These are phyloP conservation scores for Metschnikowia cerradonensis DNA, from an alignment of 805 yeast genomes.

Conservation along the genomic window DNA sequence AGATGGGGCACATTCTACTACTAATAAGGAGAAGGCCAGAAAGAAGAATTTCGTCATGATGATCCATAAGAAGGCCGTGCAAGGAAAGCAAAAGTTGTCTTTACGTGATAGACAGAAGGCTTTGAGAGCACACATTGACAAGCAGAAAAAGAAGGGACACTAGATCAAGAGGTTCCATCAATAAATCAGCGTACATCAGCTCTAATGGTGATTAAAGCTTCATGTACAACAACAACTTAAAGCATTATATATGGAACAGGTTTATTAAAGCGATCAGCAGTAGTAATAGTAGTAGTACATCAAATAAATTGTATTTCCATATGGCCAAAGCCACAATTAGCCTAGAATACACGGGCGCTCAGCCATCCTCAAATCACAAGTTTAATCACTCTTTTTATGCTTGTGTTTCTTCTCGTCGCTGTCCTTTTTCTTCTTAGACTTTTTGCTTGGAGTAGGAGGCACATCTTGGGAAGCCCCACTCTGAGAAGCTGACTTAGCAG, in stretches of 20 bases:
- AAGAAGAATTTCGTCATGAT: constrained; percentile 99
- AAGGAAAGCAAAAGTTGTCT: constrained; percentile 88
- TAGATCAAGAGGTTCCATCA: constrained; percentile 19
- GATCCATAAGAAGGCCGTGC: constrained; percentile 92
- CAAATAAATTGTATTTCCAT: constrained; percentile 13
- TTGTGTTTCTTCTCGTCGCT: constrained; percentile 11
- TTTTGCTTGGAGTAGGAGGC: constrained; percentile 12
- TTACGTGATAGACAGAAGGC: constrained; percentile 87
- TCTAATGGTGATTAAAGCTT: background rate
- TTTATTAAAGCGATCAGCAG: constrained; percentile 1
- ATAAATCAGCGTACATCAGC: background rate
- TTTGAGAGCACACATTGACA: constrained; percentile 77
- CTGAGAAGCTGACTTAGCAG: background rate
- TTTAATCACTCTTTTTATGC: constrained; percentile 18
- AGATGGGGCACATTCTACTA: constrained; percentile 77
- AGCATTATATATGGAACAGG: constrained; percentile 9
- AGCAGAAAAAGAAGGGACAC: constrained; percentile 85
- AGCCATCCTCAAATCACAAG: background rate
- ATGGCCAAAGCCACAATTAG: background rate
- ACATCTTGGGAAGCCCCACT: background rate
- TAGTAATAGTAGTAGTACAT: constrained; percentile 12
- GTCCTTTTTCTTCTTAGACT: constrained; percentile 18
- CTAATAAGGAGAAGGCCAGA: constrained; percentile 93
- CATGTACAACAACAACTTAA: background rate
- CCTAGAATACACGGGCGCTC: constrained; percentile 2